Percentiles rank a stretch among this genome's conserved stretches.
phyloP scores from a whole-genome alignment of 345 rosid genomes.

The Cardamine resedifolia region DNA sequence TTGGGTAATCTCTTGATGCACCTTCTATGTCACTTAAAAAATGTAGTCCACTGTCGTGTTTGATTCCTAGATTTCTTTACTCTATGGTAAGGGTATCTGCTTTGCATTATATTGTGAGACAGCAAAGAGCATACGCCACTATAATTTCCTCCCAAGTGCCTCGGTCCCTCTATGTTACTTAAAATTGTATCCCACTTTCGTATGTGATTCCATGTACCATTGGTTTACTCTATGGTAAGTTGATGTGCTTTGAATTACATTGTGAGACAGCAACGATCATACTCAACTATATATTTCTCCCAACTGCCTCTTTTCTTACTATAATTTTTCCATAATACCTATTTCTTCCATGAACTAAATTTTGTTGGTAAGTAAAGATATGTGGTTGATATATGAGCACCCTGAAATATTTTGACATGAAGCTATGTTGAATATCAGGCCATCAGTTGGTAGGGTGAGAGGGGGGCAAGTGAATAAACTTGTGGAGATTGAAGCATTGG shows the following conservation, averaged over 20 bases:
- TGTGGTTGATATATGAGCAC: slow-evolving; percentile 17
- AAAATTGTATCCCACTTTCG: background rate
- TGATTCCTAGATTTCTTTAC: slow-evolving; percentile 4
- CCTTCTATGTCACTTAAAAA: slow-evolving; percentile 20
- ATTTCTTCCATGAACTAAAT: slow-evolving; percentile 1
- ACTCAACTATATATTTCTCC: background rate
- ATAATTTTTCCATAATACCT: background rate
- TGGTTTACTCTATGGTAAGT: slow-evolving; percentile 8
- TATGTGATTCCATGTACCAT: slow-evolving; percentile 3
- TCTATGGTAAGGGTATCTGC: slow-evolving; percentile 4
- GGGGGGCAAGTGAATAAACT: slow-evolving; percentile 72
- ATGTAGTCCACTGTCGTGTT: background rate
- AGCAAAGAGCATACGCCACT: background rate
- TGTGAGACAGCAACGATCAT: slow-evolving; percentile 16
- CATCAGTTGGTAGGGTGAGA: slow-evolving; percentile 45
- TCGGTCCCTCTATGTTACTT: slow-evolving; percentile 16
- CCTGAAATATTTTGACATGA: slow-evolving; percentile 22
- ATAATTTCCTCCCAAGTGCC: background rate
- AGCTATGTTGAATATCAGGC: slow-evolving; percentile 26
- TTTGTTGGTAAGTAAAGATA: background rate
- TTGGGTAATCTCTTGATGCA: slow-evolving; percentile 59
- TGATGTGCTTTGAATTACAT: slow-evolving; percentile 7
- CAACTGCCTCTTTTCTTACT: slow-evolving; percentile 14
- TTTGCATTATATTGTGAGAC: slow-evolving; percentile 13
- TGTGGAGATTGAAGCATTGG: slow-evolving; percentile 68